These are phyloP conservation scores for Eleusine indica DNA, from an alignment of 176 grass and related monocot genomes.

Conservation along the genomic window DNA sequence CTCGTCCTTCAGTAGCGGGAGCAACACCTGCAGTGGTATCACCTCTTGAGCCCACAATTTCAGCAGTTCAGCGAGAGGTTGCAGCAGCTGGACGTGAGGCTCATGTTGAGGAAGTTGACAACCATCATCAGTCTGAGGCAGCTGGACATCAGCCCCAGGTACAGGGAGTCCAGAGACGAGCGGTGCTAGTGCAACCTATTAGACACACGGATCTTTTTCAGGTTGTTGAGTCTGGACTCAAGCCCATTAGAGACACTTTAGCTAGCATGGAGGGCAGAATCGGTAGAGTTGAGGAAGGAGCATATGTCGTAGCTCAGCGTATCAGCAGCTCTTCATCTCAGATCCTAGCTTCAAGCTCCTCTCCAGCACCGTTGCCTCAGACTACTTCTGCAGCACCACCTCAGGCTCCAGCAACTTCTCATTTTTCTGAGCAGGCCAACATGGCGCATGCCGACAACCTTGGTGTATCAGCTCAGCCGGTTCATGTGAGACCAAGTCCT, in stretches of 20 bases:
- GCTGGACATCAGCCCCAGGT: conserved; percentile 2
- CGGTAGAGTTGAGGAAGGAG: not conserved
- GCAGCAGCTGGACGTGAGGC: not conserved
- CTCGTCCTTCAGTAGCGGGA: conserved; percentile 46
- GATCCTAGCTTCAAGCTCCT: not conserved
- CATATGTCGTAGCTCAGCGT: not conserved
- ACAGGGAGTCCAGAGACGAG: conserved; percentile 4
- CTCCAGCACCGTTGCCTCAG: not conserved
- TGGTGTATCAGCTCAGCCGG: conserved; percentile 21
- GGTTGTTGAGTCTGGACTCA: not conserved
- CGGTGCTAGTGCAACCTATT: not conserved
- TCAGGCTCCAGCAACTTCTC: not conserved
- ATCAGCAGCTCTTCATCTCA: conserved; percentile 6
- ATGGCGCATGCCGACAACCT: not conserved
- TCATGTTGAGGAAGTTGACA: not conserved
- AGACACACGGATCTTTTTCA: not conserved
- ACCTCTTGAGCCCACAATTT: conserved; percentile 14
- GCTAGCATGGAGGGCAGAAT: not conserved
- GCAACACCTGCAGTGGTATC: conserved; percentile 42
- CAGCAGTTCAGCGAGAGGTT: not conserved
- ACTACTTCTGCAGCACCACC: not conserved
- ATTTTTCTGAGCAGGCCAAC: not conserved
- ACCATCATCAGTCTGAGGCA: not conserved
- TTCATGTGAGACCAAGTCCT: not conserved
- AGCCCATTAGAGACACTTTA: not conserved